Conservation (phyloP, 2,329 filamentous ascomycete species). For the Blastomyces silverae region DNA sequence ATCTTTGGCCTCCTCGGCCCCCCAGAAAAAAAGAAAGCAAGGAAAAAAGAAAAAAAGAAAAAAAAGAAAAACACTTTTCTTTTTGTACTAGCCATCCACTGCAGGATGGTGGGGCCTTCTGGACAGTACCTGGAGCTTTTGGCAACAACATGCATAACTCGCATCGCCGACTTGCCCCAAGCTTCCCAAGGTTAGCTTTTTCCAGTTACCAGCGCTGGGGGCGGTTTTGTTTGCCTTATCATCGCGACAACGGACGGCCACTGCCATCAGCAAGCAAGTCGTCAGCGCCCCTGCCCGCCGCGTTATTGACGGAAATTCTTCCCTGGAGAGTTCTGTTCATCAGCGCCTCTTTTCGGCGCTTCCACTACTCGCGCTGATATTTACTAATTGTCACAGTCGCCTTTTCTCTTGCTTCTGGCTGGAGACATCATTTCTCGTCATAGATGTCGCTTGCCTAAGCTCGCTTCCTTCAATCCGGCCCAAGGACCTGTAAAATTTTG, state of each 20-base stretch:
- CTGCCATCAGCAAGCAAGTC: neutral
- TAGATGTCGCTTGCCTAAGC: neutral
- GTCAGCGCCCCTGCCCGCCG: neutral
- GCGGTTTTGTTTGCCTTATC: constrained; percentile 1
- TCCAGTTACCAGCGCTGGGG: neutral
- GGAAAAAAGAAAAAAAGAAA: too few species aligned
- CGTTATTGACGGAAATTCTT: neutral
- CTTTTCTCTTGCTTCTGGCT: neutral
- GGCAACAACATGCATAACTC: neutral
- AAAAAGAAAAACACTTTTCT: neutral
- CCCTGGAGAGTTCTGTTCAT: constrained; percentile 2
- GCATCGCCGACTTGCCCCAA: neutral
- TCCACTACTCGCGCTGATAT: constrained; percentile 2
- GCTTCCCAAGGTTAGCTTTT: neutral
- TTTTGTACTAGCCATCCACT: neutral
- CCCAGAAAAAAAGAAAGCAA: too few species aligned
- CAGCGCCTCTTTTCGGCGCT: neutral
- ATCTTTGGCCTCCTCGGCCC: neutral
- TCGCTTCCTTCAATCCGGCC: constrained; percentile 9
- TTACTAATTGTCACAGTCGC: neutral
- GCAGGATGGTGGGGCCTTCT: too few species aligned
- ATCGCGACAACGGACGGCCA: too few species aligned
- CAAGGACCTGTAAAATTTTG: neutral
- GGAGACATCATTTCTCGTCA: constrained; percentile 10
- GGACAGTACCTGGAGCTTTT: neutral